Conservation (phyloP, 2,329 filamentous ascomycete species). For the Pseudogymnoascus sp. region DNA sequence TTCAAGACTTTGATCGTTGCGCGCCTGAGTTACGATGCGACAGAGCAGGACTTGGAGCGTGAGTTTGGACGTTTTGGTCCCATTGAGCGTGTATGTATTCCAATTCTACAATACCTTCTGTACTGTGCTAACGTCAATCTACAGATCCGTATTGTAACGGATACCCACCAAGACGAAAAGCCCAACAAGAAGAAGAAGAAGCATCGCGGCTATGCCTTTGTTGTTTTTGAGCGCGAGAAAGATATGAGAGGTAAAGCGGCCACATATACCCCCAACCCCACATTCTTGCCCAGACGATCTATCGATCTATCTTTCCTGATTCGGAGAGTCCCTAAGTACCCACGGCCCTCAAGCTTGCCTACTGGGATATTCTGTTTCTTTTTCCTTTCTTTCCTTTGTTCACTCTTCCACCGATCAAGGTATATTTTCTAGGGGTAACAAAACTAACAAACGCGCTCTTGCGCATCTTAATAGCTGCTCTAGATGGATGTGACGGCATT, state of each 20-base stretch:
- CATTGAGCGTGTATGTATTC: constrained; percentile 71
- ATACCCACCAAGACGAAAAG: constrained; percentile 62
- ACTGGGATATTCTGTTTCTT: constrained; percentile 31
- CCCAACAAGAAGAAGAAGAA: constrained; percentile 73
- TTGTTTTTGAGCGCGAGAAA: constrained; percentile 93
- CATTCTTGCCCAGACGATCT: constrained; percentile 22
- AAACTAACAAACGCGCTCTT: constrained; percentile 62
- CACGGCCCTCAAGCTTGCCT: constrained; percentile 30
- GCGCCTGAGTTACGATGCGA: constrained; percentile 81
- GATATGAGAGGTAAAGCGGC: constrained; percentile 93
- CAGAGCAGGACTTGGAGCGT: constrained; percentile 81
- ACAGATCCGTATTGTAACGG: constrained; percentile 80
- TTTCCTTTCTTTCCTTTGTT: constrained; percentile 20
- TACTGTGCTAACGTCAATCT: neutral
- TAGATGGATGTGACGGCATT: constrained; percentile 78
- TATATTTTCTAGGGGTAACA: constrained; percentile 50
- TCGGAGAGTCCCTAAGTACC: constrained; percentile 25
- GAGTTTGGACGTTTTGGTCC: constrained; percentile 92
- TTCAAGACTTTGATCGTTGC: constrained; percentile 94
- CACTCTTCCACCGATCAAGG: constrained; percentile 31
- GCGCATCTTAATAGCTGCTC: constrained; percentile 69
- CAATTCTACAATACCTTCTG: neutral
- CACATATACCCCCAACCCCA: constrained; percentile 34
- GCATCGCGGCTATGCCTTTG: constrained; percentile 88
- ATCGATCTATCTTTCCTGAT: constrained; percentile 34